Evolutionary conservation across 441 rosid genomes (phyloP).

Genomic region (Metrosideros polymorpha): DNA sequence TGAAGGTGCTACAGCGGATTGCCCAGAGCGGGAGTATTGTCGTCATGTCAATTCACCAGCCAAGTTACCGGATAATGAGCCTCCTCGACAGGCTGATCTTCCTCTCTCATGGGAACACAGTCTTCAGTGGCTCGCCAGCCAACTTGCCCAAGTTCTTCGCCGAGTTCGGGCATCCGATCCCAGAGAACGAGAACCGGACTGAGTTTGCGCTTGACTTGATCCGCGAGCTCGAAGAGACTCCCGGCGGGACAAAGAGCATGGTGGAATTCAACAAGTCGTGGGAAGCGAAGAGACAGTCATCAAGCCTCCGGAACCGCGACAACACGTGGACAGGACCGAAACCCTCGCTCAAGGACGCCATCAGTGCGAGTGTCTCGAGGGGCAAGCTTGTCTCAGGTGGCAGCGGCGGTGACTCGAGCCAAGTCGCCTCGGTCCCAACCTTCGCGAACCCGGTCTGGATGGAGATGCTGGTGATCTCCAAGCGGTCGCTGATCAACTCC

Average conservation of each 20-base stretch:
- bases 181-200: slow-evolving; percentile 9
- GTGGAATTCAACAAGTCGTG: slow-evolving; percentile 9
- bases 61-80: slow-evolving; percentile 5
- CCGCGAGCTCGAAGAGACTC: slow-evolving; percentile 8
- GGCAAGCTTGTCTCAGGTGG: slow-evolving; percentile 24
- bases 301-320: not conserved
- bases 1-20: slow-evolving; percentile 6
- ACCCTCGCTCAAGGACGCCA: slow-evolving; percentile 8
- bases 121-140: slow-evolving; percentile 1
- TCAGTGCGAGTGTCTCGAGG: slow-evolving; percentile 2
- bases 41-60: slow-evolving; percentile 12
- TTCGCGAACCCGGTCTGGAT: slow-evolving; percentile 76
- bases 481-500: slow-evolving; percentile 62
- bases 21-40: slow-evolving; percentile 5
- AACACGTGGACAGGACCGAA: not conserved
- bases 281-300: not conserved
- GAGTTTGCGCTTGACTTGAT: slow-evolving; percentile 11
- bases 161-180: slow-evolving; percentile 8
- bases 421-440: slow-evolving; percentile 36
- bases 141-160: slow-evolving; percentile 1
- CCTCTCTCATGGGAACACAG: slow-evolving; percentile 7
- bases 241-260: not conserved
- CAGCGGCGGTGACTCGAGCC: slow-evolving; percentile 10
- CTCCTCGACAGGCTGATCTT: slow-evolving; percentile 8
- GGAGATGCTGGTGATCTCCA: slow-evolving; percentile 68